A percentile compares a stretch with the other conserved stretches of the same genome.
These are phyloP conservation scores for Stygiomarasmius scandens DNA, from an alignment of 1,284 basidiomycete species.

Conservation along the genomic window DNA sequence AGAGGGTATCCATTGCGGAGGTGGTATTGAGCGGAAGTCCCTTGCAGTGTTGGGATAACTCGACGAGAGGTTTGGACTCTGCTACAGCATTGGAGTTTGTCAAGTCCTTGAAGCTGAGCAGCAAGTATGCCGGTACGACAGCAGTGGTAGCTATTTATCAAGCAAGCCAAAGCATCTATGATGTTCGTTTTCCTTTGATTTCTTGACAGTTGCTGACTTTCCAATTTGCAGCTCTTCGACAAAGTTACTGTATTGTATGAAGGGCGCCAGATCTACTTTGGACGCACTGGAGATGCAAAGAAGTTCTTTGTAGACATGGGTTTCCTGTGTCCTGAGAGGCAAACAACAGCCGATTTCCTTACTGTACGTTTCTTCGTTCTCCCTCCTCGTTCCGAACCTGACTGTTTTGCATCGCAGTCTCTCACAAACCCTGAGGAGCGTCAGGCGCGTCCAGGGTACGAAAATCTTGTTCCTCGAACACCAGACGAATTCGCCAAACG, in stretches of 20 bases:
- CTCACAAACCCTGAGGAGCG: slow-evolving; percentile 67
- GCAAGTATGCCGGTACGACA: slow-evolving; percentile 18
- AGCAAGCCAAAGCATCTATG: slow-evolving; percentile 43
- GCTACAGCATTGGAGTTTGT: slow-evolving; percentile 47
- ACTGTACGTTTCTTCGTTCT: slow-evolving; percentile 24
- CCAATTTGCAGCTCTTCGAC: slow-evolving; percentile 14
- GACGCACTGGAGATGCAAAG: slow-evolving; percentile 50
- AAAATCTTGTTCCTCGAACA: slow-evolving; percentile 51
- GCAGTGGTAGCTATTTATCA: slow-evolving; percentile 46
- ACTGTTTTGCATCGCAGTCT: slow-evolving; percentile 27
- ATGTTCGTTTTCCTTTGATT: slow-evolving; percentile 23
- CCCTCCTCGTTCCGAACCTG: neutral
- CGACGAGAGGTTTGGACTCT: slow-evolving; percentile 60
- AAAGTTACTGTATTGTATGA: slow-evolving; percentile 43
- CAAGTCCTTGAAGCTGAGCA: slow-evolving; percentile 17
- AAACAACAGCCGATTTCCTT: slow-evolving; percentile 75
- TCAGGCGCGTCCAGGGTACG: slow-evolving; percentile 44
- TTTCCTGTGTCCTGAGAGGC: slow-evolving; percentile 58
- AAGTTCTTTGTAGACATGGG: slow-evolving; percentile 73
- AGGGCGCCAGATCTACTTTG: slow-evolving; percentile 56
- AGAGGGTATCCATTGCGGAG: slow-evolving; percentile 64
- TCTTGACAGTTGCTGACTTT: neutral
- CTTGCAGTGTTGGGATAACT: slow-evolving; percentile 49
- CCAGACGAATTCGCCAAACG: slow-evolving; percentile 53
- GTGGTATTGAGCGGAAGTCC: slow-evolving; percentile 18